Evolutionary conservation across 2,329 filamentous ascomycete genomes (phyloP), one percentile per base, ranked within the genome.

Genomic region (Nemania sp.): DNA sequence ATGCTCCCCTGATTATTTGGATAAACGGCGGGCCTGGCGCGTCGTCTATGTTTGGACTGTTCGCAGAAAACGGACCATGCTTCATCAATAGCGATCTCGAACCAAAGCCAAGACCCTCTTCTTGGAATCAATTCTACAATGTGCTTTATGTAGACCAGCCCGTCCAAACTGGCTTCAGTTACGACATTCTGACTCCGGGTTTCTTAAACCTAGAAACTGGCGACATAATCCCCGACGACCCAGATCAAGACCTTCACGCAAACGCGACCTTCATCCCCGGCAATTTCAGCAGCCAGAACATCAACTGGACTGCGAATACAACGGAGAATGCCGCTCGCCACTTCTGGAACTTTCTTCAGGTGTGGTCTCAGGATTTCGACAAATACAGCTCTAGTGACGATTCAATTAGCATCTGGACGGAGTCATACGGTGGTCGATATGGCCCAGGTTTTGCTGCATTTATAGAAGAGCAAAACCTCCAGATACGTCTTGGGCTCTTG

Each of bases 1-100:
- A 52, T 42, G 20, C 49, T 52, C 49, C 49, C 21, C 20, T 52
- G 20, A 40, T 52, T 32, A 42, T 52, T 42, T 43, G 40, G 40
- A 43, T 43, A 17, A 43, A 43, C 17, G 40, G 40, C 10, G 40
- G 40, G 13, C 40, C 40, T 12, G 40, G 40, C 5, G 40, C 17
- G 9, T 43, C 40, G 11, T 43, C 40, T 43, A 43, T 43, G 40
- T 9, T 43, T 21, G 40, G 17, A 21, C 2, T 43, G 13, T 43
- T 43, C 9, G 20, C 40, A 18, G 40, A 43, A 21, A 43, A 43
- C 17, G 40, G 40, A 43, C 40, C 40, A n/a, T 43, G 40, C 17
- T 7, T 18, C 17, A 18, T 43, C 10, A 17, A 43, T 17, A 5
- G 9, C n/a, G 12, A n/a, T 17, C 6, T 17, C 9, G 15, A 5